A percentile compares a stretch with the other conserved stretches of the same genome.
These are phyloP conservation scores for Fonsecaea pedrosoi DNA, from an alignment of 2,329 filamentous ascomycete genomes.

Conservation along the genomic window DNA sequence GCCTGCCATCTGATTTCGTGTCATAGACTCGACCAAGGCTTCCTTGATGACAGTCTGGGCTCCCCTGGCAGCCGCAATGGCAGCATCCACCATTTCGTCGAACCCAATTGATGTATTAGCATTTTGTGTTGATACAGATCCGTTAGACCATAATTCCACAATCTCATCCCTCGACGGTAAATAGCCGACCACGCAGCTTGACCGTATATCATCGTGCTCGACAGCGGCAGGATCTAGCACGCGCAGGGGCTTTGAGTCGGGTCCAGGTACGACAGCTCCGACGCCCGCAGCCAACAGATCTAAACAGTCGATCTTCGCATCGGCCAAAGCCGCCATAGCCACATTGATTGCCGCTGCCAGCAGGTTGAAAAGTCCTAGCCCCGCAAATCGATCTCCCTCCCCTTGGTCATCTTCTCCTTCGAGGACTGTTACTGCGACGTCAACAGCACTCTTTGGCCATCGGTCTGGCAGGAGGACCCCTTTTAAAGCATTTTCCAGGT, in stretches of 20 bases:
- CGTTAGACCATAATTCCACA: slow-evolving; percentile 93
- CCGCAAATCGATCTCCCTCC: slow-evolving; percentile 58
- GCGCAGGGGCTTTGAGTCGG: slow-evolving; percentile 54
- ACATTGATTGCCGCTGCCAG: slow-evolving; percentile 92
- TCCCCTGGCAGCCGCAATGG: slow-evolving; percentile 67
- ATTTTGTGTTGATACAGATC: slow-evolving; percentile 49
- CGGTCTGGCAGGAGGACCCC: slow-evolving; percentile 90
- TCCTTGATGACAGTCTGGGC: slow-evolving; percentile 66
- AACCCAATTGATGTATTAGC: slow-evolving; percentile 44
- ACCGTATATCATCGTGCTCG: slow-evolving; percentile 77
- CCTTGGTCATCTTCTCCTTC: slow-evolving; percentile 81
- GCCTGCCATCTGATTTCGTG: slow-evolving; percentile 8
- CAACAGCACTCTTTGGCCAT: slow-evolving; percentile 98
- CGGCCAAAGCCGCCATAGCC: slow-evolving; percentile 87
- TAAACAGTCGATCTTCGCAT: slow-evolving; percentile 94
- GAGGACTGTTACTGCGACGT: slow-evolving; percentile 89
- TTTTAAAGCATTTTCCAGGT: slow-evolving; percentile 87
- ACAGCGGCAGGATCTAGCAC: slow-evolving; percentile 78
- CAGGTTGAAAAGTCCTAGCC: slow-evolving; percentile 91
- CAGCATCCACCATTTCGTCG: slow-evolving; percentile 62
- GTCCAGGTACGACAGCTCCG: slow-evolving; percentile 71
- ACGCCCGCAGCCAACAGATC: slow-evolving; percentile 90
- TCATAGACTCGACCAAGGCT: slow-evolving; percentile 64
- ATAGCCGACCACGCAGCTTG: slow-evolving; percentile 90
- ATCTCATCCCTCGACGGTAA: slow-evolving; percentile 86